Percentiles rank a stretch among this genome's conserved stretches.
These are phyloP conservation scores for Leccinum pellstonianum DNA, from an alignment of 768 basidiomycete genomes.

Conservation along the genomic window DNA sequence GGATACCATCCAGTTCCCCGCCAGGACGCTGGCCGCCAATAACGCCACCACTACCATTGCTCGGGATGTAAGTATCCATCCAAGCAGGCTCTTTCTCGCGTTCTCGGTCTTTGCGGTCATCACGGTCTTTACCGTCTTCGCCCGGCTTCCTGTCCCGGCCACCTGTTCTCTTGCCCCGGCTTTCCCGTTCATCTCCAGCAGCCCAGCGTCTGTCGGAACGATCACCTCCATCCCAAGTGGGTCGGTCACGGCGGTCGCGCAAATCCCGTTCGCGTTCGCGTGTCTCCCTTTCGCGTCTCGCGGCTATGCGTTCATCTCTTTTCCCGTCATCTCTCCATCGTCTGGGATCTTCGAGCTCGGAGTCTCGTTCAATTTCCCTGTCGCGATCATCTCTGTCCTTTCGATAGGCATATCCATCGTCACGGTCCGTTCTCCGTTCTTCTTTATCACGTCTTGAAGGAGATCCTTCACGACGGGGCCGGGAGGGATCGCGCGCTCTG, in stretches of 20 bases:
- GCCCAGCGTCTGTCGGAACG: constrained; percentile 53
- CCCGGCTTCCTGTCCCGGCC: constrained; percentile 58
- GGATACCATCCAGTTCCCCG: constrained; percentile 79
- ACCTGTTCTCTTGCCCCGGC: constrained; percentile 54
- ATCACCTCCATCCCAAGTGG: constrained; percentile 50
- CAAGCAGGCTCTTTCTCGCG: constrained; percentile 88
- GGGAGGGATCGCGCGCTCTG: constrained; percentile 60
- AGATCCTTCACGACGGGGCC: constrained; percentile 58
- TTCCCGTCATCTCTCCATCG: constrained; percentile 84
- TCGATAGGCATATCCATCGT: constrained; percentile 25
- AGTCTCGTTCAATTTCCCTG: constrained; percentile 45
- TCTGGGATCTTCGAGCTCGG: constrained; percentile 64
- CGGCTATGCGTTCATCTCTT: constrained; percentile 70
- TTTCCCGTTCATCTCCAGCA: constrained; percentile 66
- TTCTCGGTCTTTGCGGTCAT: constrained; percentile 49
- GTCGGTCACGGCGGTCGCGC: constrained; percentile 46
- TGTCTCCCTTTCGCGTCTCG: constrained; percentile 51
- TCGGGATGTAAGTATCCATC: constrained; percentile 87
- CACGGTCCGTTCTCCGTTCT: constrained; percentile 37
- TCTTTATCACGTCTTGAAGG: constrained; percentile 47
- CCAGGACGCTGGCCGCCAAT: constrained; percentile 58
- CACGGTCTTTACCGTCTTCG: constrained; percentile 49
- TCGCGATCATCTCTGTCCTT: constrained; percentile 40
- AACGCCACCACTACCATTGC: constrained; percentile 53
- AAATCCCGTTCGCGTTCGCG: constrained; percentile 45